Conservation (phyloP, 805 yeast species). For the Suhomyces sp. region DNA sequence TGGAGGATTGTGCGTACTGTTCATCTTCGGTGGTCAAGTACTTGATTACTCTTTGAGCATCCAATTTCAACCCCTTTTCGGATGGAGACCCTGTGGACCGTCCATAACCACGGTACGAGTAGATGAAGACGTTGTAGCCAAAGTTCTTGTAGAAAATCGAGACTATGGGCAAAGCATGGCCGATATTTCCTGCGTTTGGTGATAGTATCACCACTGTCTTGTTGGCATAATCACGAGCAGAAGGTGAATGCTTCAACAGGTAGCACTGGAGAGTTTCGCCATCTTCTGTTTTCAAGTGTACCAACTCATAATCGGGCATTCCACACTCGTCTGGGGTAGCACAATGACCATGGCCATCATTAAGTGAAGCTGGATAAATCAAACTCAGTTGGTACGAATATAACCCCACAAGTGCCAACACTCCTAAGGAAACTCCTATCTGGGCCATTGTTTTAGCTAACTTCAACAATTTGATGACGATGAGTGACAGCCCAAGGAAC, state of each 20-base stretch:
- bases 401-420: conserved; percentile 49
- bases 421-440: conserved; percentile 45
- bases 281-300: conserved; percentile 64
- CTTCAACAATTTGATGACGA: conserved; percentile 14
- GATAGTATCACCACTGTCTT: conserved; percentile 77
- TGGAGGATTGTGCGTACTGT: conserved; percentile 49
- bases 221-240: conserved; percentile 39
- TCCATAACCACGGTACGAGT: conserved; percentile 93
- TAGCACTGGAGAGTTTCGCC: conserved; percentile 67
- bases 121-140: conserved; percentile 75
- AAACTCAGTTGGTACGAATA: conserved; percentile 63
- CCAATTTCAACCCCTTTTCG: conserved; percentile 78
- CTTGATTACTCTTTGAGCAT: conserved; percentile 70
- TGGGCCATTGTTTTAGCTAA: conserved; percentile 30
- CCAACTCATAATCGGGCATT: conserved; percentile 57
- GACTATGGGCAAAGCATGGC: conserved; percentile 82
- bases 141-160: conserved; percentile 59
- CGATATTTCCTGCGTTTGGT: conserved; percentile 97
- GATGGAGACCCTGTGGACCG: conserved; percentile 70
- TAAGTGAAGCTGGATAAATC: conserved; percentile 82
- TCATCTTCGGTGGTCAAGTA: conserved; percentile 52
- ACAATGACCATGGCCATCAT: conserved; percentile 69
- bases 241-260: conserved; percentile 51
- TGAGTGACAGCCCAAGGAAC: conserved; percentile 4
- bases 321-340: conserved; percentile 75